Conservation (phyloP, 2,329 filamentous ascomycete species). For the Colletotrichum siamense region DNA sequence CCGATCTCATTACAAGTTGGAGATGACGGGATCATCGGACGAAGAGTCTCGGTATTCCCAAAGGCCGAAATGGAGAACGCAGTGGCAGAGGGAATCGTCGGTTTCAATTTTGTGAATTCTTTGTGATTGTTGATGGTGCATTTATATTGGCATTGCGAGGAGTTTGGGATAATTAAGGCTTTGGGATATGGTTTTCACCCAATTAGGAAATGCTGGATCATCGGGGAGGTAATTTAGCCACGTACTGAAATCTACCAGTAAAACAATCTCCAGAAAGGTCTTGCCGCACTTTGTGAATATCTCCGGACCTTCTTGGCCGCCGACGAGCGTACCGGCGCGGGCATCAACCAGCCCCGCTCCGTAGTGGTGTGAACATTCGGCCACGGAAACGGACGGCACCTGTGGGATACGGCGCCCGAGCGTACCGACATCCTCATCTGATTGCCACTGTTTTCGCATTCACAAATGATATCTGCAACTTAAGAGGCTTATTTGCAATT, state of each 20-base stretch:
- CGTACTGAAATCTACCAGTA: too few relatives aligned
- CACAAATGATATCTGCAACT: neutral
- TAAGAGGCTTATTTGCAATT: neutral
- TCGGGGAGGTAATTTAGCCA: too few relatives aligned
- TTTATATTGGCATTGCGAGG: neutral
- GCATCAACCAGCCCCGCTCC: neutral
- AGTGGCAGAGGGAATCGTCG: slow-evolving; percentile 55
- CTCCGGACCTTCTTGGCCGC: neutral
- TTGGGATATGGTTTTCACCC: neutral
- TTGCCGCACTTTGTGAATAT: too few relatives aligned
- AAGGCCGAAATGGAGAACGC: slow-evolving; percentile 31
- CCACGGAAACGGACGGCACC: neutral
- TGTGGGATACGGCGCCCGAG: neutral
- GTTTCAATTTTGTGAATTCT: slow-evolving; percentile 42
- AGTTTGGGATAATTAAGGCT: neutral
- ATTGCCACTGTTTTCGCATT: neutral
- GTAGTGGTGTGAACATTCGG: neutral
- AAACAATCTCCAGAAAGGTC: too few relatives aligned
- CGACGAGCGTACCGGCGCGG: neutral
- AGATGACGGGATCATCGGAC: slow-evolving; percentile 51
- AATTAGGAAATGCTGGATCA: neutral
- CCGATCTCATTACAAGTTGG: slow-evolving; percentile 51
- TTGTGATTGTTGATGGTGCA: neutral
- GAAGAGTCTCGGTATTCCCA: slow-evolving; percentile 48
- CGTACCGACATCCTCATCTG: neutral